Evolutionary conservation across 2,329 filamentous ascomycete species (phyloP).

Genomic region (Colletotrichum gigasporum): DNA sequence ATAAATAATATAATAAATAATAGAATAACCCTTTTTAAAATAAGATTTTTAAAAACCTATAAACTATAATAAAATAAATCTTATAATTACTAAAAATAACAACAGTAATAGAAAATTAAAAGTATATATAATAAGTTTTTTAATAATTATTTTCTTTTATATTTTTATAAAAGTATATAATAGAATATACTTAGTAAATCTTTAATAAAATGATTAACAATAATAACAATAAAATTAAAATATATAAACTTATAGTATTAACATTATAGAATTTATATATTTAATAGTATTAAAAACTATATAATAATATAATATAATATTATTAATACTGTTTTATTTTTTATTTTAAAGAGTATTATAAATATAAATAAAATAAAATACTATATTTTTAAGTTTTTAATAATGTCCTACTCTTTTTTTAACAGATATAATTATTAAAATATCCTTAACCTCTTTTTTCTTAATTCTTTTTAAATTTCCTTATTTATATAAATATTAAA

Average conservation of each 20-base stretch:
- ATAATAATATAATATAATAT: conserved; percentile 3
- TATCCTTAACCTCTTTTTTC: background rate
- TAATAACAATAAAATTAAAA: background rate
- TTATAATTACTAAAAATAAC: background rate
- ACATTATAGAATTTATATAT: background rate
- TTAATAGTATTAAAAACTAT: conserved; percentile 3
- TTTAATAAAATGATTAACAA: background rate
- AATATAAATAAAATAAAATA: no score
- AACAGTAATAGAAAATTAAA: no score
- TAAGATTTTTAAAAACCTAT: background rate
- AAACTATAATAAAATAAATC: no score
- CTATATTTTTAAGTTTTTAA: background rate
- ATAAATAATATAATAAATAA: background rate
- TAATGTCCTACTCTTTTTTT: background rate
- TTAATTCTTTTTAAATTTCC: background rate
- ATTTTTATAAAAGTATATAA: background rate
- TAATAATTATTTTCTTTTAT: background rate
- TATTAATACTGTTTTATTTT: background rate
- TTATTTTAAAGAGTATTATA: background rate
- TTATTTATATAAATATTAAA: background rate
- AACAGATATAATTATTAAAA: background rate
- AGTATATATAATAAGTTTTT: background rate
- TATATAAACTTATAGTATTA: background rate
- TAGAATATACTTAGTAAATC: background rate
- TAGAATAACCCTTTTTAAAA: no score